Percentiles rank a stretch among this genome's conserved stretches.
phyloP scores from a whole-genome alignment of 2,329 filamentous ascomycete genomes.

The Zymoseptoria crescenta region DNA sequence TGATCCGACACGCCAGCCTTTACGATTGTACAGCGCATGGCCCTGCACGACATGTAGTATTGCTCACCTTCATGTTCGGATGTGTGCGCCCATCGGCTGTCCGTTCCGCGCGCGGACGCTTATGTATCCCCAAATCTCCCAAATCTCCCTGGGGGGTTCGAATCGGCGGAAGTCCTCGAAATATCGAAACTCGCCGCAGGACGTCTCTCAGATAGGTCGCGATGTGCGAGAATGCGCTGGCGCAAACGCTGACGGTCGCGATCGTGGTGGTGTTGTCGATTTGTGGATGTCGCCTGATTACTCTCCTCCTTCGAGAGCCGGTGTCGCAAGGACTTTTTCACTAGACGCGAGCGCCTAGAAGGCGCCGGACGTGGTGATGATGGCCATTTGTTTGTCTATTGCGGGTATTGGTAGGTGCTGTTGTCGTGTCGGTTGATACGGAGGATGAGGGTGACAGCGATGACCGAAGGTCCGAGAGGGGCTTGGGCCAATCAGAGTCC shows the following conservation, averaged over 20 bases:
- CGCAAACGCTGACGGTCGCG: neutral
- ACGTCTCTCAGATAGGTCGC: neutral
- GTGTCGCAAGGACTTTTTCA: slow-evolving; percentile 20
- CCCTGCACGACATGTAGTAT: neutral
- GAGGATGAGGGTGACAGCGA: slow-evolving; percentile 6
- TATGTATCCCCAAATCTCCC: neutral
- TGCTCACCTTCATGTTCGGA: slow-evolving; percentile 26
- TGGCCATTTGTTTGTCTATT: slow-evolving; percentile 9
- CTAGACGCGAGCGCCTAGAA: slow-evolving; percentile 31
- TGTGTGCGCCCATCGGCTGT: slow-evolving; percentile 7
- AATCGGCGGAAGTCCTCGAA: neutral
- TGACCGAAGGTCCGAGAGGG: neutral
- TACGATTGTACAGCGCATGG: neutral
- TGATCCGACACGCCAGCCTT: neutral
- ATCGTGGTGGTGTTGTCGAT: neutral
- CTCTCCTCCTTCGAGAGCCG: slow-evolving; percentile 31
- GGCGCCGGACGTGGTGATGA: slow-evolving; percentile 15
- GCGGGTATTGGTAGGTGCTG: neutral
- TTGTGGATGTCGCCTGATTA: slow-evolving; percentile 10
- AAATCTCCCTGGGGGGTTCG: neutral
- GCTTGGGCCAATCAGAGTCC: neutral
- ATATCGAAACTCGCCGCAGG: neutral
- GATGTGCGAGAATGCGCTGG: neutral
- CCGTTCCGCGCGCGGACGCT: slow-evolving; percentile 1
- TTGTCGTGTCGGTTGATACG: slow-evolving; percentile 7